These are phyloP conservation scores for Agaricus blazei DNA, from an alignment of 768 basidiomycete species.

Conservation along the genomic window DNA sequence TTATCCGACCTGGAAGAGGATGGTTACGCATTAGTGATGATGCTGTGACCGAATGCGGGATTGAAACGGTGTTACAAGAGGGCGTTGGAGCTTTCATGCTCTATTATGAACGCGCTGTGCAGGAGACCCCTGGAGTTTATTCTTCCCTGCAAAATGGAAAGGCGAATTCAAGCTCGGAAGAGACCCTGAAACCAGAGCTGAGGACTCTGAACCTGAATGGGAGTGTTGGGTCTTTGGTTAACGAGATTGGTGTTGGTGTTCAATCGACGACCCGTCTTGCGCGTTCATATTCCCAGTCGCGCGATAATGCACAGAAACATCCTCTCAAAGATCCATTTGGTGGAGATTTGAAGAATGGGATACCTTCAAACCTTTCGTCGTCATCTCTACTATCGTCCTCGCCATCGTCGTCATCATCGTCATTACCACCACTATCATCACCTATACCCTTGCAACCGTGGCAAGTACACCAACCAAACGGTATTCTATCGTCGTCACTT, in stretches of 20 bases:
- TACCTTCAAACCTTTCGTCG: conserved; percentile 2
- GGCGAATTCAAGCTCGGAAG: conserved; percentile 41
- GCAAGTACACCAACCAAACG: not conserved
- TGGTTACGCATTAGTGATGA: conserved; percentile 93
- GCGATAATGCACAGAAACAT: not conserved
- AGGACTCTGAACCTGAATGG: conserved; percentile 39
- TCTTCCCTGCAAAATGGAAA: conserved; percentile 2
- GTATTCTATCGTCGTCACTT: not conserved
- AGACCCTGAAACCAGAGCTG: conserved; percentile 56
- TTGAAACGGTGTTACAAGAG: conserved; percentile 70
- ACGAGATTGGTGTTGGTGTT: conserved; percentile 37
- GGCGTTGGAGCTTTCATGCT: conserved; percentile 85
- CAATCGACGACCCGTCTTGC: conserved; percentile 9
- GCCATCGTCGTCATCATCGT: too few species aligned
- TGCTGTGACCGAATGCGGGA: conserved; percentile 66
- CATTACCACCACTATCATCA: conserved; percentile 2
- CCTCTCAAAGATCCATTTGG: not conserved
- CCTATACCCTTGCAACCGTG: conserved; percentile 12
- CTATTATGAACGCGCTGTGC: conserved; percentile 75
- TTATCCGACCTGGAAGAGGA: conserved; percentile 46
- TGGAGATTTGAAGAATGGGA: conserved; percentile 15
- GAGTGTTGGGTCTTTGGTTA: conserved; percentile 43
- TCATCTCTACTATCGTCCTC: too few species aligned
- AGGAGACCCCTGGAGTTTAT: conserved; percentile 23
- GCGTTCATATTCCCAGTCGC: not conserved